These are phyloP conservation scores for Beauveria asiatica DNA, from an alignment of 2,329 filamentous ascomycete genomes.

Conservation along the genomic window DNA sequence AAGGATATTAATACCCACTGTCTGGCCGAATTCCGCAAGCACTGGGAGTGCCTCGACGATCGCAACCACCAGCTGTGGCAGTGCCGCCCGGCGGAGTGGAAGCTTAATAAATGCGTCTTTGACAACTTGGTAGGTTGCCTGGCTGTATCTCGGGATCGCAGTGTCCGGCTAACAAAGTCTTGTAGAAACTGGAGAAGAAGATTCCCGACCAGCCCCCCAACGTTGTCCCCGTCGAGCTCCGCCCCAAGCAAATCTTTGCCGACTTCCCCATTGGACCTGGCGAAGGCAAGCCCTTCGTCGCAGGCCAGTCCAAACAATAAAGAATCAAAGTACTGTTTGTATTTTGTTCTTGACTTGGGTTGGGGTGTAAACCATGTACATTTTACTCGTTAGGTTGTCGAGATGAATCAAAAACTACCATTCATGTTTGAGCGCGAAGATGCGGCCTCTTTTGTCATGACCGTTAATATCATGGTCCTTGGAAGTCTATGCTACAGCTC, in stretches of 20 bases:
- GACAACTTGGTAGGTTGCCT: conserved; percentile 72
- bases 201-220: conserved; percentile 66
- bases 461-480: too few species aligned
- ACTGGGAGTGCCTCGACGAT: conserved; percentile 94
- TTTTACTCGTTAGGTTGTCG: conserved; percentile 8
- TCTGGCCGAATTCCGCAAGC: conserved; percentile 78
- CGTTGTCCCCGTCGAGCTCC: conserved; percentile 65
- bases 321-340: conserved; percentile 17
- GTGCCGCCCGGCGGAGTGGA: conserved; percentile 80
- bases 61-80: conserved; percentile 98
- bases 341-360: not conserved
- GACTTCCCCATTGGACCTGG: conserved; percentile 39
- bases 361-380: conserved; percentile 8
- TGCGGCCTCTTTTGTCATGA: not conserved
- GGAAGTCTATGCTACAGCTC: not conserved
- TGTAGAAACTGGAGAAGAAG: conserved; percentile 69
- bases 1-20: conserved; percentile 96
- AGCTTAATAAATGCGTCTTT: conserved; percentile 90
- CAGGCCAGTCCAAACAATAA: conserved; percentile 26
- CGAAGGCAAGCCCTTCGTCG: conserved; percentile 35
- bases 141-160: not conserved
- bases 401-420: conserved; percentile 6
- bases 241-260: conserved; percentile 54
- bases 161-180: not conserved
- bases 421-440: not conserved